Percentiles rank a stretch among this genome's conserved stretches.
phyloP scores from a whole-genome alignment of 257 asterid genomes.

The Nicotiana undulata region DNA sequence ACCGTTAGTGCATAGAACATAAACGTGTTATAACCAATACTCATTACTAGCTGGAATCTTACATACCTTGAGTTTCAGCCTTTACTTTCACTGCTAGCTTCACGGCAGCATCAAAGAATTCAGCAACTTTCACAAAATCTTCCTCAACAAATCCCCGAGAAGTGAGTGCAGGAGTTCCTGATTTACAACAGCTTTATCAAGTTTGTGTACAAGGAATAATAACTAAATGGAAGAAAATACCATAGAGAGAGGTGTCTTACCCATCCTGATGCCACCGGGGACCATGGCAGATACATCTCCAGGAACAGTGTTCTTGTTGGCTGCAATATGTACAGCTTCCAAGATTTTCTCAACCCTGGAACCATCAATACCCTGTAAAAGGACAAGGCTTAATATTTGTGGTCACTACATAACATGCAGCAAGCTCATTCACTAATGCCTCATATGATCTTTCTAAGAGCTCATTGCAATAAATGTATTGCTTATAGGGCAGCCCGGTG shows the following conservation, averaged over 20 bases:
- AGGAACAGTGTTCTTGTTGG: slow-evolving; percentile 95
- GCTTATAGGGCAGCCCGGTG: neutral
- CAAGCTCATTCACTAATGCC: neutral
- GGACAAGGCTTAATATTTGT: slow-evolving; percentile 1
- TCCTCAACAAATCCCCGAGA: slow-evolving; percentile 82
- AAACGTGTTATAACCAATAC: neutral
- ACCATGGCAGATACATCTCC: slow-evolving; percentile 99
- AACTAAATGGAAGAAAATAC: neutral
- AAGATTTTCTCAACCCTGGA: slow-evolving; percentile 94
- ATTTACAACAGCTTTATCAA: neutral
- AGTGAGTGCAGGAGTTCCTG: slow-evolving; percentile 96
- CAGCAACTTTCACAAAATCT: slow-evolving; percentile 88
- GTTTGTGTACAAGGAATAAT: neutral
- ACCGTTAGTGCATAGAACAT: neutral
- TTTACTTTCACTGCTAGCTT: slow-evolving; percentile 72
- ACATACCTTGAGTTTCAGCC: slow-evolving; percentile 65
- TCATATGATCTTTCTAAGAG: neutral
- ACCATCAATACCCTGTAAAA: slow-evolving; percentile 90
- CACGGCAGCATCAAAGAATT: slow-evolving; percentile 81
- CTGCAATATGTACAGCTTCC: slow-evolving; percentile 94
- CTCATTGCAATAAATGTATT: neutral
- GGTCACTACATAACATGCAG: neutral
- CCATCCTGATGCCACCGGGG: slow-evolving; percentile 99
- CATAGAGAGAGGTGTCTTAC: slow-evolving; percentile 25
- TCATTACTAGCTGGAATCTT: neutral